Base-by-base conservation (phyloP, 768 basidiomycete species). In the Leccinum subgranulosum region DNA sequence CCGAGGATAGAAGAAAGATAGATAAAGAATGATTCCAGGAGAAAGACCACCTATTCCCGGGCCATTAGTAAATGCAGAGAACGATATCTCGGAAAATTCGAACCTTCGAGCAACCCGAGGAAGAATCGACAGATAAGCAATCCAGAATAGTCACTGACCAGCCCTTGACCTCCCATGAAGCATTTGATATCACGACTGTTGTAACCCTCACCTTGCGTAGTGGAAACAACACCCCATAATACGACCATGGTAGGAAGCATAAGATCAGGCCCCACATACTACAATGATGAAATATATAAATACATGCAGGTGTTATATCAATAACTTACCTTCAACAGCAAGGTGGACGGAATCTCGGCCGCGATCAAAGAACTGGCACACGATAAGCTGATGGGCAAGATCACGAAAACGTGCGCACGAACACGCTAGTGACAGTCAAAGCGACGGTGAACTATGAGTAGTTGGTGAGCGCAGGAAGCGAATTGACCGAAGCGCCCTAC, bases 211-310 rank as follows among this genome's bases (percentile, higher is more conserved):
- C 84, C 86, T 76, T 89, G 87, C 33, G 82, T 72, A 6, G 83
- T 76, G 6, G 81, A 79, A 15, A 84, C 78, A 14, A 87, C 47
- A 5, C 88, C 88, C 88, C 88, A 89, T 2, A 82, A 64, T 0
- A 80, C 77, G 31, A 86, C 71, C 79, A 88, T 83, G 0, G 80
- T 67, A 0, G 88, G 87, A 64, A 87, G 77, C 48, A 81, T 72
- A 56, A 83, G 77, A 8, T 85, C 77, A 2, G 87, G 83, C 8
- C 85, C 81, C 43, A 78, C 62, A 51, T 59, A 55, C 70, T 79
- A 63, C 43, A 15, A 23, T 15, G 41, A 25, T 4, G 25, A 25
- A 3, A 25, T 3, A 25, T 6, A 9, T 7, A 41, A 2, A n/a
- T n/a, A 43, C 19, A 19, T 58, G 9, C 4, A 36, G 36, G n/a